Evolutionary conservation across 345 rosid species (phyloP).

Genomic region (Populus deltoides): DNA sequence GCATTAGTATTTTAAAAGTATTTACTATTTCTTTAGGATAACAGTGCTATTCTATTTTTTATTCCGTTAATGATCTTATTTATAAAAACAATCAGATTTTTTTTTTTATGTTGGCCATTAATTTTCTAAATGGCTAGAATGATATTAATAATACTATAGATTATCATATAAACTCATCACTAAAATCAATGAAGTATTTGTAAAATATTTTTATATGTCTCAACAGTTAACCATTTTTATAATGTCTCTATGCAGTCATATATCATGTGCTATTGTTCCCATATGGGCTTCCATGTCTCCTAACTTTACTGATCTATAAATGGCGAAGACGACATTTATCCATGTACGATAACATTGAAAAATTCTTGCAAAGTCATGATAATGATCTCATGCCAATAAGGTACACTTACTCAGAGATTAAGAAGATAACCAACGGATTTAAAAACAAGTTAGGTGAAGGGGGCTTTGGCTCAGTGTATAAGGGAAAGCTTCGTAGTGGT

Average conservation of each 20-base stretch:
- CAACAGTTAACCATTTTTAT: too few species aligned
- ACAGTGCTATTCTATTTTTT: too few species aligned
- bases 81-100: too few species aligned
- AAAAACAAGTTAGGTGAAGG: not conserved
- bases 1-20: too few species aligned
- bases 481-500: not conserved
- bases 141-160: too few species aligned
- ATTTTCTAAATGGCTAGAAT: too few species aligned
- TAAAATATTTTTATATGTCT: too few species aligned
- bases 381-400: not conserved
- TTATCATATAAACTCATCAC: too few species aligned
- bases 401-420: not conserved
- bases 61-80: too few species aligned
- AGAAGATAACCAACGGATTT: not conserved
- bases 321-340: not conserved
- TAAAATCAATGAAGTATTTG: not conserved
- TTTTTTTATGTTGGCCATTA: too few species aligned
- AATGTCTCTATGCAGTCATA: not conserved
- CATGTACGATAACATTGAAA: not conserved
- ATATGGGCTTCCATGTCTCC: not conserved
- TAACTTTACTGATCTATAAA: not conserved
- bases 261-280: not conserved
- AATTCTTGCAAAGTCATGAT: not conserved
- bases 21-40: too few species aligned
- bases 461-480: not conserved